Percentiles rank a stretch among this genome's conserved stretches.
phyloP scores from a whole-genome alignment of 305 asterid genomes.

The Rubia occidens region DNA sequence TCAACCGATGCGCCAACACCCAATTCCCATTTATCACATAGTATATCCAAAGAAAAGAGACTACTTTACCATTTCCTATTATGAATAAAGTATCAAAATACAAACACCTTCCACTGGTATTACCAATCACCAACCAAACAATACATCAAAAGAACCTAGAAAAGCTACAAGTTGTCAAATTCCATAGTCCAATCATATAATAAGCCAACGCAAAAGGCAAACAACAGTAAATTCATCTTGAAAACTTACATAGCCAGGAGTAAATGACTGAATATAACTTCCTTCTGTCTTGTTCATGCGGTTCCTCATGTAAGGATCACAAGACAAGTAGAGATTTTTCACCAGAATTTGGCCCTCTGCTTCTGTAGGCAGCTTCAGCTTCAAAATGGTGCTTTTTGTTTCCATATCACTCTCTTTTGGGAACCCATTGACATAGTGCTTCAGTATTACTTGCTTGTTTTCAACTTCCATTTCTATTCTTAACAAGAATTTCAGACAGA shows the following conservation, averaged over 20 bases:
- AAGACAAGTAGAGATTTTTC: constrained; percentile 60
- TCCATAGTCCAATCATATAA: neutral
- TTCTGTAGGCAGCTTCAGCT: constrained; percentile 28
- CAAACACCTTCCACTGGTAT: no score
- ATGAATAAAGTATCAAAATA: no score
- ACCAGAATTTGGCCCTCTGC: constrained; percentile 37
- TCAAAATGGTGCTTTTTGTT: constrained; percentile 22
- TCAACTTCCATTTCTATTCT: constrained; percentile 17
- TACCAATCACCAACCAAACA: neutral
- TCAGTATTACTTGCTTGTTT: constrained; percentile 29
- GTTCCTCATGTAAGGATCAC: constrained; percentile 56
- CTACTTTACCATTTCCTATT: neutral
- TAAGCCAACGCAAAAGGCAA: neutral
- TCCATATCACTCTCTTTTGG: constrained; percentile 58
- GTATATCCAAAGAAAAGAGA: neutral
- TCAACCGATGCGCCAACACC: no score
- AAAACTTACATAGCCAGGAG: constrained; percentile 37
- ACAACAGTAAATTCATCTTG: neutral
- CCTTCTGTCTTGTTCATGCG: constrained; percentile 37
- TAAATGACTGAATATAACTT: constrained; percentile 22
- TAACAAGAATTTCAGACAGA: neutral
- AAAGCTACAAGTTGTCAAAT: neutral
- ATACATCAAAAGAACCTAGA: neutral
- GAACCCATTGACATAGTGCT: constrained; percentile 36
- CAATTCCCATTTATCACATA: neutral